phyloP scores from a whole-genome alignment of 2,329 filamentous ascomycete species.

The Penicillium paneum region DNA sequence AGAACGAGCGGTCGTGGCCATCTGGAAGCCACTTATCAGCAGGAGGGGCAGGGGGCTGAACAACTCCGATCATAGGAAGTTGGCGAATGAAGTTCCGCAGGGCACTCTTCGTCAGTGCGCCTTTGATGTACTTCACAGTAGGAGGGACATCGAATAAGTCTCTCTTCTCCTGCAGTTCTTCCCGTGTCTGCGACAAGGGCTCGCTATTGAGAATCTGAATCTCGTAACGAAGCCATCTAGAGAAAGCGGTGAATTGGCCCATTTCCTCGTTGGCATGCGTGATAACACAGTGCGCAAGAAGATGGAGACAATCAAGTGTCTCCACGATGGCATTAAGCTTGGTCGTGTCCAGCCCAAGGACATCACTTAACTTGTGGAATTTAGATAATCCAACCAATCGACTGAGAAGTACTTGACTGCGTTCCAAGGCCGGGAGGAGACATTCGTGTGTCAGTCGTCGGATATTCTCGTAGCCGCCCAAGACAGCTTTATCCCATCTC shows the following conservation, averaged over 20 bases:
- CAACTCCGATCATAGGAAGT: slow-evolving; percentile 34
- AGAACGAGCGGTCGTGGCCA: slow-evolving; percentile 41
- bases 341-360: slow-evolving; percentile 63
- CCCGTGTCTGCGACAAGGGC: slow-evolving; percentile 54
- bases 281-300: slow-evolving; percentile 72
- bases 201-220: slow-evolving; percentile 73
- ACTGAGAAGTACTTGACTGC: slow-evolving; percentile 75
- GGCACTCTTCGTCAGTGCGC: slow-evolving; percentile 64
- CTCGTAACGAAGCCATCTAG: slow-evolving; percentile 76
- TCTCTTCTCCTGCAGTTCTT: slow-evolving; percentile 76
- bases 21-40: slow-evolving; percentile 42
- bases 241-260: slow-evolving; percentile 73
- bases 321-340: slow-evolving; percentile 64
- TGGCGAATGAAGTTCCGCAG: slow-evolving; percentile 57
- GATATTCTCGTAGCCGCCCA: slow-evolving; percentile 72
- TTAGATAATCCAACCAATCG: slow-evolving; percentile 78
- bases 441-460: slow-evolving; percentile 79
- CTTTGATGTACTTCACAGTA: slow-evolving; percentile 74
- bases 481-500: slow-evolving; percentile 87
- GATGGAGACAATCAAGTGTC: slow-evolving; percentile 68
- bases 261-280: slow-evolving; percentile 71
- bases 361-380: slow-evolving; percentile 66
- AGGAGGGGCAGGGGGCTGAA: slow-evolving; percentile 38
- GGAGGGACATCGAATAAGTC: slow-evolving; percentile 69
- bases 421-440: slow-evolving; percentile 81